Base-by-base conservation (phyloP, 768 basidiomycete genomes). In the Panellus pusillus region DNA sequence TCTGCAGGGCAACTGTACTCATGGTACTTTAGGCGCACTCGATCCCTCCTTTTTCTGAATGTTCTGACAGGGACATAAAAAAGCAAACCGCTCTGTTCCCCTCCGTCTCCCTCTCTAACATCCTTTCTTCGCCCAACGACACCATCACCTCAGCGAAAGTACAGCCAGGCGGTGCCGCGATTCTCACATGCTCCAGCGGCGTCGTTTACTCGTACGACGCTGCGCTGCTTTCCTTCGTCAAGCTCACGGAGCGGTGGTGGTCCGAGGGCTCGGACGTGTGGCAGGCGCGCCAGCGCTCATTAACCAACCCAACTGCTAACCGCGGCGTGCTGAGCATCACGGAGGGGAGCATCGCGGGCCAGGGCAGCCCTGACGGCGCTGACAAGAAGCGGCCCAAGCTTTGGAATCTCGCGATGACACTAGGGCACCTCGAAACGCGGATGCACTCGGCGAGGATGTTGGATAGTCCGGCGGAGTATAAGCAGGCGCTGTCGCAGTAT, bases 381-480 rank as follows among this genome's bases (percentile, higher is more conserved):
- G 74, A 79, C 55, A 79, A 68, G 58, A 74, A 72, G 40, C 75
- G 83, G 42, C 88, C 91, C 27, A 68, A 76, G 58, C 95, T 90
- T 89, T 96, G 92, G 91, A 79, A 69, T 52, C 74, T 84, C 4
- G 92, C 94, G 17, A 67, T 94, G 63, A 89, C 91, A 13, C 78
- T 99, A 18, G 91, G 91, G 6, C 93, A 97, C 70, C 74, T 97
- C 53, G 97, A 99, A 74, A 85, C 84, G 45, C 80, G 84, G 56
- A 67, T 97, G 70, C 82, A 85, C 64, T 85, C 91, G 6, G 82
- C 91, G 15, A 79, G 74, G 58, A 66, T 83, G 44, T 74, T 98
- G 32, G 91, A 93, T 18, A 94, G 92, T 64, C 81, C 83, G n/a
- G 69, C 74, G 44, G 97, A 98, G 70, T 97, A 91, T 70, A 90